Evolutionary conservation across 2,329 filamentous ascomycete genomes (phyloP).

Genomic region (Aspergillus ruber): DNA sequence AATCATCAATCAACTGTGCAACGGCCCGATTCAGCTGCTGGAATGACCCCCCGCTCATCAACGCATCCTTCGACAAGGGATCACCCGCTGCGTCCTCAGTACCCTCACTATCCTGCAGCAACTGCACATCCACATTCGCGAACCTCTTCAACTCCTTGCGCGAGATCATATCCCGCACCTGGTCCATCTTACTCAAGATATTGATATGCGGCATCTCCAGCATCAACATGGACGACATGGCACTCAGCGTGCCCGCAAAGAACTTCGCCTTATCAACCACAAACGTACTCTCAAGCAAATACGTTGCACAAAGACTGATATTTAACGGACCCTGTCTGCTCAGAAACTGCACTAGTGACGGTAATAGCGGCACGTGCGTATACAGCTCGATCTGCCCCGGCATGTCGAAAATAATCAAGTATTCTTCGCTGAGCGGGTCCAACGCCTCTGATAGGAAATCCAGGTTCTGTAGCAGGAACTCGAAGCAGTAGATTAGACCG

Average conservation of each 20-base stretch:
- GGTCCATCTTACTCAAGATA: slow-evolving; percentile 94
- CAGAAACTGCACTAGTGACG: slow-evolving; percentile 73
- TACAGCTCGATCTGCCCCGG: slow-evolving; percentile 98
- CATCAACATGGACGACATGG: slow-evolving; percentile 99
- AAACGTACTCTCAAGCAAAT: slow-evolving; percentile 92
- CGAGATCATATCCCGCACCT: slow-evolving; percentile 81
- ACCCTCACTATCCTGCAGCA: slow-evolving; percentile 63
- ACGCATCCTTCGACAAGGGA: slow-evolving; percentile 57
- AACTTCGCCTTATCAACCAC: slow-evolving; percentile 95
- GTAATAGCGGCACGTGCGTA: slow-evolving; percentile 90
- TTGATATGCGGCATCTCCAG: slow-evolving; percentile 95
- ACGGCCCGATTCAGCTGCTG: slow-evolving; percentile 79
- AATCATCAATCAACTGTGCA: slow-evolving; percentile 86
- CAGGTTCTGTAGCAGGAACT: slow-evolving; percentile 89
- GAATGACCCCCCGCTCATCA: slow-evolving; percentile 79
- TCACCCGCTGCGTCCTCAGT: slow-evolving; percentile 52
- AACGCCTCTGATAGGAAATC: slow-evolving; percentile 84
- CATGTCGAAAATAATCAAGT: slow-evolving; percentile 97
- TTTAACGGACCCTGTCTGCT: slow-evolving; percentile 74
- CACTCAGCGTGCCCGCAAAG: slow-evolving; percentile 89
- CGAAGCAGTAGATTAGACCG: slow-evolving; percentile 92
- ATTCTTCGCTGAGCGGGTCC: slow-evolving; percentile 83
- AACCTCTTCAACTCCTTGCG: slow-evolving; percentile 87
- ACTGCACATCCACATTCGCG: slow-evolving; percentile 72
- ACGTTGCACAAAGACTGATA: slow-evolving; percentile 86